Percentiles rank a stretch among this genome's conserved stretches.
phyloP scores from a whole-genome alignment of 768 basidiomycete genomes.

The Tremella mesenterica region DNA sequence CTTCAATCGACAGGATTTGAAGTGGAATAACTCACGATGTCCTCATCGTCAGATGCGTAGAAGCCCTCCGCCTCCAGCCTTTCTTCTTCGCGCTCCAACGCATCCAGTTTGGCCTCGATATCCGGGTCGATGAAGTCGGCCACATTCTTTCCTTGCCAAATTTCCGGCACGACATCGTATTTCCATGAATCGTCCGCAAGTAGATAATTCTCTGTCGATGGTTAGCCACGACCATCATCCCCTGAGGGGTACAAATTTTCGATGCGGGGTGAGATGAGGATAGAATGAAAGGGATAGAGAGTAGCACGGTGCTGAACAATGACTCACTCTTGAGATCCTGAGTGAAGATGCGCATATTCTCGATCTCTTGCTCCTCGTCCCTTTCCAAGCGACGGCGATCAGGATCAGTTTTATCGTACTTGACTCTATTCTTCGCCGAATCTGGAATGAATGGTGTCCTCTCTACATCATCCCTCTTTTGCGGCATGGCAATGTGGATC shows the following conservation, averaged over 20 bases:
- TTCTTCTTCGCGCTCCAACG: slow-evolving; percentile 93
- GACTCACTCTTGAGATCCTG: slow-evolving; percentile 77
- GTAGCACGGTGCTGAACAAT: neutral
- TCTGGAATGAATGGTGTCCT: slow-evolving; percentile 86
- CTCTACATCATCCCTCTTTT: slow-evolving; percentile 78
- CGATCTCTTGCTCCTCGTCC: slow-evolving; percentile 68
- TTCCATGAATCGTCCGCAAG: slow-evolving; percentile 90
- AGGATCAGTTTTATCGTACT: slow-evolving; percentile 81
- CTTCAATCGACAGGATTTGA: neutral
- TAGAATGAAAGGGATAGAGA: neutral
- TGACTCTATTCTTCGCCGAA: slow-evolving; percentile 61
- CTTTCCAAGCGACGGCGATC: slow-evolving; percentile 62
- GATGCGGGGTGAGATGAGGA: too few relatives aligned
- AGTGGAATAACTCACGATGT: slow-evolving; percentile 54
- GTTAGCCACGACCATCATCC: too few relatives aligned
- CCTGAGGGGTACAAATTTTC: too few relatives aligned
- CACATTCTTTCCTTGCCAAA: slow-evolving; percentile 96
- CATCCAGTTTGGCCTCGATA: slow-evolving; percentile 92
- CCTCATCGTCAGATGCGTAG: slow-evolving; percentile 74
- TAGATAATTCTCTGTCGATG: slow-evolving; percentile 68
- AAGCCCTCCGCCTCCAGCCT: slow-evolving; percentile 87
- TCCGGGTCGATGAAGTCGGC: slow-evolving; percentile 98
- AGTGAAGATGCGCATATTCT: slow-evolving; percentile 80
- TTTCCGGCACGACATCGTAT: slow-evolving; percentile 92
- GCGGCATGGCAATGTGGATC: slow-evolving; percentile 89